Conservation (phyloP, 345 rosid species). For the Chamaenerion angustifolium region DNA sequence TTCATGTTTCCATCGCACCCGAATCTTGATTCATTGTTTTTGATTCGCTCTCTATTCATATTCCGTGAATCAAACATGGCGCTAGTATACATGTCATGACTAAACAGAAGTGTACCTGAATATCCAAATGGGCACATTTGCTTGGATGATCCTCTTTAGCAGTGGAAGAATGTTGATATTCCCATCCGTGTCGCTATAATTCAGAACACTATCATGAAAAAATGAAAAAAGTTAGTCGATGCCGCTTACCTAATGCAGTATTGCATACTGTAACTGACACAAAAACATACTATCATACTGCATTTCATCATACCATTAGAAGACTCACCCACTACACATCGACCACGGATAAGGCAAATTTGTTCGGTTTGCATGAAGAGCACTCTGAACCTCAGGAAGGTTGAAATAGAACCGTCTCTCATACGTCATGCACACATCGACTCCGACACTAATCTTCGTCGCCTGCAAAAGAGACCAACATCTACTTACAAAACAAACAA, state of each 20-base stretch:
- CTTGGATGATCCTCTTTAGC: constrained; percentile 51
- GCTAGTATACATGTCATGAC: too few species aligned
- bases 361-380: constrained; percentile 81
- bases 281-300: too few species aligned
- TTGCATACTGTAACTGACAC: too few species aligned
- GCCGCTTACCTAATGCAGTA: too few species aligned
- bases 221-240: constrained; percentile 1
- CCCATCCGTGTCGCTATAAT: constrained; percentile 43
- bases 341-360: constrained; percentile 50
- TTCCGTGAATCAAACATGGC: too few species aligned
- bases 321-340: constrained; percentile 70
- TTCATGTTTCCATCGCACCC: too few species aligned
- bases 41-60: too few species aligned
- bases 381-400: constrained; percentile 83
- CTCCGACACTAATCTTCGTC: constrained; percentile 59
- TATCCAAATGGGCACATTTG: constrained; percentile 59
- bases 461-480: constrained; percentile 24
- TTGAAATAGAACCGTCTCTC: constrained; percentile 62
- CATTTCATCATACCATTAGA: too few species aligned
- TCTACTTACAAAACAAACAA: neutral
- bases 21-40: too few species aligned
- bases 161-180: constrained; percentile 59
- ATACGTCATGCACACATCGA: constrained; percentile 67
- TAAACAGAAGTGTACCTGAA: constrained; percentile 35
- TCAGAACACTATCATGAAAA: constrained; percentile 29